phyloP scores from a whole-genome alignment of 1,139 yeast genomes.

The Sporopachydermia cereana region DNA sequence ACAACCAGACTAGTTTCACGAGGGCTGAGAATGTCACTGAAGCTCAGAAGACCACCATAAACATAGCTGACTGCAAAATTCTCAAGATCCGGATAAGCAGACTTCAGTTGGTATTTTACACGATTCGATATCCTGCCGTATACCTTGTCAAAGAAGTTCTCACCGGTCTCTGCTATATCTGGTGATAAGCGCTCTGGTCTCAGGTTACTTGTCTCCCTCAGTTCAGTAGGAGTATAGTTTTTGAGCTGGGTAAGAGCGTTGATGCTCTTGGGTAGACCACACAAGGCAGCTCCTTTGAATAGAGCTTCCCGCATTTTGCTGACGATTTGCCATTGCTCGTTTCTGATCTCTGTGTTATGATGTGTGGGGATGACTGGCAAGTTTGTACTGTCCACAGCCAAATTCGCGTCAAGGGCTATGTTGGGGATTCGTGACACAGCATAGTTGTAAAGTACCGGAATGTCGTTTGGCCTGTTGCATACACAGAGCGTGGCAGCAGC shows the following conservation, averaged over 20 bases:
- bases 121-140: slow-evolving; percentile 65
- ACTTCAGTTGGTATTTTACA: slow-evolving; percentile 53
- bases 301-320: slow-evolving; percentile 63
- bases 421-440: slow-evolving; percentile 37
- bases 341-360: slow-evolving; percentile 7
- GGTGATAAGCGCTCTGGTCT: slow-evolving; percentile 14
- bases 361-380: slow-evolving; percentile 15
- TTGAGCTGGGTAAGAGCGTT: slow-evolving; percentile 61
- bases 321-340: slow-evolving; percentile 28
- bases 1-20: slow-evolving; percentile 70
- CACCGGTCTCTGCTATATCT: slow-evolving; percentile 34
- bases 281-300: slow-evolving; percentile 63
- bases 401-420: slow-evolving; percentile 13
- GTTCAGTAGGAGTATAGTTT: slow-evolving; percentile 46
- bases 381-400: slow-evolving; percentile 12
- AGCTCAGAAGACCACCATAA: slow-evolving; percentile 68
- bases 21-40: slow-evolving; percentile 47
- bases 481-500: slow-evolving; percentile 79
- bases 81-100: slow-evolving; percentile 82
- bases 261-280: slow-evolving; percentile 78
- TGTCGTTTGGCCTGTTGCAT: slow-evolving; percentile 71
- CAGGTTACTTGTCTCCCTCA: slow-evolving; percentile 24
- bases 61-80: slow-evolving; percentile 60
- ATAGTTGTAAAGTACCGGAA: slow-evolving; percentile 64
- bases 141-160: slow-evolving; percentile 60